phyloP scores from a whole-genome alignment of 2,329 filamentous ascomycete species.

The Calonectria hongkongensis region DNA sequence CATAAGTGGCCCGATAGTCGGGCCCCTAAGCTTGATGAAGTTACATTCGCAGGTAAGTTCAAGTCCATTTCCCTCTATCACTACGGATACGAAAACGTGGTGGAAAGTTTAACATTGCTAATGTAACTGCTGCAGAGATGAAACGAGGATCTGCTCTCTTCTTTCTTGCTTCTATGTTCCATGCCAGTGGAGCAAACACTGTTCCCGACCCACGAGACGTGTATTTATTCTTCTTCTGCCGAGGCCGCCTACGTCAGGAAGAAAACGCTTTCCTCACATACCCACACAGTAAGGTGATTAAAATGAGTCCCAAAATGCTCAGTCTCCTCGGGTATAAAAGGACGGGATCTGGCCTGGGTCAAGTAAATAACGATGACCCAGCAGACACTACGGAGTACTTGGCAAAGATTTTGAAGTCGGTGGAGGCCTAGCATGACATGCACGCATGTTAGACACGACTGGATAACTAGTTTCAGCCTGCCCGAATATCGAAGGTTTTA shows the following conservation, averaged over 20 bases:
- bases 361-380: neutral
- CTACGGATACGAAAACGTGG: neutral
- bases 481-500: too few species aligned
- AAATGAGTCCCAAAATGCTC: neutral
- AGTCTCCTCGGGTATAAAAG: neutral
- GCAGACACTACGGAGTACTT: neutral
- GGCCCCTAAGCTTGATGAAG: neutral
- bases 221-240: neutral
- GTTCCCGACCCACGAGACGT: neutral
- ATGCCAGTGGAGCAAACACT: neutral
- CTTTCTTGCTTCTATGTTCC: slow-evolving; percentile 1
- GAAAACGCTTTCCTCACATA: neutral
- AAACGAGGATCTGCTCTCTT: neutral
- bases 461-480: too few species aligned
- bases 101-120: neutral
- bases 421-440: neutral
- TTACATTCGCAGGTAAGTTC: neutral
- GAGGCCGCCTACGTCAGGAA: neutral
- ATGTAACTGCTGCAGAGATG: neutral
- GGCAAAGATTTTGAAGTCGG: neutral
- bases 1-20: slow-evolving; percentile 1
- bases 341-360: neutral
- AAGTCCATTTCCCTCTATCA: neutral
- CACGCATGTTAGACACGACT: too few species aligned
- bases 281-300: neutral